A percentile compares a stretch with the other conserved stretches of the same genome.
These are phyloP conservation scores for Pseudogymnoascus sp. DNA, from an alignment of 2,329 filamentous ascomycete genomes.

Conservation along the genomic window DNA sequence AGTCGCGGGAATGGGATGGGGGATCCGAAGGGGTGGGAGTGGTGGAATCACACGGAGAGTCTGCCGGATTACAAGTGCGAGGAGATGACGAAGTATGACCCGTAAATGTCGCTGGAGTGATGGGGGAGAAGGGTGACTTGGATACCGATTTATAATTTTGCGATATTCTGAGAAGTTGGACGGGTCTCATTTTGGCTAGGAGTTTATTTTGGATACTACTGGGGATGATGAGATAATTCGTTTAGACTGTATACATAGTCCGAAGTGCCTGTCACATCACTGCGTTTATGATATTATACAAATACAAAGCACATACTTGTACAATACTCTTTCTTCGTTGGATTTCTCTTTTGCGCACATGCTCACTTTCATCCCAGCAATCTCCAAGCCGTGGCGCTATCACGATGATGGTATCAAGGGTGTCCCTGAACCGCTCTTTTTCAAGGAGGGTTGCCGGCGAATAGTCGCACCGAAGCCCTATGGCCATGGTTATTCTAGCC, in stretches of 20 bases:
- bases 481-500: neutral
- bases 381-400: neutral
- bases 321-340: neutral
- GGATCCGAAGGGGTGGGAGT: conserved; percentile 22
- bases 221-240: neutral
- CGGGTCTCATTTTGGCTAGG: neutral
- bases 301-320: neutral
- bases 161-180: neutral
- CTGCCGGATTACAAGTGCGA: conserved; percentile 23
- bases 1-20: conserved; percentile 26
- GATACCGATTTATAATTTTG: neutral
- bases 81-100: conserved; percentile 25
- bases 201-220: neutral
- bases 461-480: neutral
- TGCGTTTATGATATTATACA: neutral
- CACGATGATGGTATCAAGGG: neutral
- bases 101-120: conserved; percentile 13
- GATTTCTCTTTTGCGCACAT: neutral
- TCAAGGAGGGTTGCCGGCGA: neutral
- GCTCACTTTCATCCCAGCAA: neutral
- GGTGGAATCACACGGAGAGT: conserved; percentile 26
- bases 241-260: neutral
- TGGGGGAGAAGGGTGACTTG: neutral
- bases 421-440: neutral
- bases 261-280: neutral